Evolutionary conservation across 257 asterid genomes (phyloP).

Genomic region (Salvia rosmarinus): DNA sequence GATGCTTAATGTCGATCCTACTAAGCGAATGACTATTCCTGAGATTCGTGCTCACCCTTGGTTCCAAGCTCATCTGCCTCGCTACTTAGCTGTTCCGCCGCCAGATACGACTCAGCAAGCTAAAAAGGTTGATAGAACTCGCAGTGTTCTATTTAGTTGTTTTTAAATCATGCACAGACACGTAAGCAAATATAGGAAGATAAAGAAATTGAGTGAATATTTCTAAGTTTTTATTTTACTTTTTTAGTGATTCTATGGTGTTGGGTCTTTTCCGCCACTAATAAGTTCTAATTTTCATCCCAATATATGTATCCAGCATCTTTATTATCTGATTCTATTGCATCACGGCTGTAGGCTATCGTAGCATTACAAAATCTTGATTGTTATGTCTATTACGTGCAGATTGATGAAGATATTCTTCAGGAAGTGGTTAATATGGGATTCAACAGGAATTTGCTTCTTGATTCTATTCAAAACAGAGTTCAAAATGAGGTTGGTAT

Average conservation of each 20-base stretch:
- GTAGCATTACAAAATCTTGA: not conserved
- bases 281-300: not conserved
- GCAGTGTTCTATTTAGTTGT: not conserved
- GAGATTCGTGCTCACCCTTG: constrained; percentile 96
- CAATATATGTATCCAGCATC: not conserved
- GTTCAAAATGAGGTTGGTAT: constrained; percentile 81
- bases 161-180: constrained; percentile 5
- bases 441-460: constrained; percentile 54
- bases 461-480: constrained; percentile 61
- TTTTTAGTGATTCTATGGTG: constrained; percentile 19
- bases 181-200: constrained; percentile 7
- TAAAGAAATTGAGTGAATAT: not conserved
- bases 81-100: constrained; percentile 95
- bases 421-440: constrained; percentile 71
- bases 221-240: constrained; percentile 6
- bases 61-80: constrained; percentile 95
- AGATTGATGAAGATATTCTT: constrained; percentile 83
- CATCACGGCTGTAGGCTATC: constrained; percentile 6
- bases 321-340: constrained; percentile 4
- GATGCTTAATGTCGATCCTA: constrained; percentile 96
- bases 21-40: constrained; percentile 93
- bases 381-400: constrained; percentile 33
- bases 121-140: constrained; percentile 63
- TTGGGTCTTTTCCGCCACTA: not conserved
- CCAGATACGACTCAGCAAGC: constrained; percentile 97